Conservation (phyloP, 768 basidiomycete genomes). For the Lepiota subincarnata region DNA sequence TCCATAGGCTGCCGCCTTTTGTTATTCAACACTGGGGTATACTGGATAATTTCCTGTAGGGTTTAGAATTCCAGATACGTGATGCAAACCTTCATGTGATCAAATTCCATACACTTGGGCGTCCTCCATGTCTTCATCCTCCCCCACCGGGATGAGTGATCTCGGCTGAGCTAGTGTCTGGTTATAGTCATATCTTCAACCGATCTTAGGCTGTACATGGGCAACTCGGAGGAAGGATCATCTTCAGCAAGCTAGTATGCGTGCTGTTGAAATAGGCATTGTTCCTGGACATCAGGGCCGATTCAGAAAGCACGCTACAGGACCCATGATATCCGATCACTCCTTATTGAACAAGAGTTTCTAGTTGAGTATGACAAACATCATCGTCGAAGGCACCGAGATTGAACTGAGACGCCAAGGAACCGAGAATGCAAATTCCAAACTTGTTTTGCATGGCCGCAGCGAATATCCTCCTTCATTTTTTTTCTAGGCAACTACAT, state of each 20-base stretch:
- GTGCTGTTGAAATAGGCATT: slow-evolving; percentile 75
- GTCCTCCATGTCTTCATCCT: slow-evolving; percentile 38
- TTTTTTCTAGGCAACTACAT: slow-evolving; percentile 53
- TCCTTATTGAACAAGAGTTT: slow-evolving; percentile 96
- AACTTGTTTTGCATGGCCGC: slow-evolving; percentile 47
- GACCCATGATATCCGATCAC: not conserved
- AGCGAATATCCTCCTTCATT: not conserved
- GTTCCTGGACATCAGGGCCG: slow-evolving; percentile 67
- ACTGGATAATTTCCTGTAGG: too few species aligned
- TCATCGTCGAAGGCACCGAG: slow-evolving; percentile 90
- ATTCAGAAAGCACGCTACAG: not conserved
- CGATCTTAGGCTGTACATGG: slow-evolving; percentile 83
- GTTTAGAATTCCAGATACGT: too few species aligned
- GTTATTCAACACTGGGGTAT: too few species aligned
- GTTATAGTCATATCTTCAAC: slow-evolving; percentile 81
- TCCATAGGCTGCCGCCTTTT: too few species aligned
- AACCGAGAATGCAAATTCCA: slow-evolving; percentile 90
- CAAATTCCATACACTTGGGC: too few species aligned
- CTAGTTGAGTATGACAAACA: slow-evolving; percentile 84
- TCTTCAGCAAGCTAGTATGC: slow-evolving; percentile 81
- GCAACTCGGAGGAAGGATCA: slow-evolving; percentile 73
- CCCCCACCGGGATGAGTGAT: slow-evolving; percentile 53
- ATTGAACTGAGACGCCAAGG: slow-evolving; percentile 93
- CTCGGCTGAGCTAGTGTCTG: slow-evolving; percentile 66
- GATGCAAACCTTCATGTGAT: too few species aligned